A percentile compares a stretch with the other conserved stretches of the same genome.
Conservation (phyloP, 164 flowering plant species). For the Taxillus chinensis region DNA sequence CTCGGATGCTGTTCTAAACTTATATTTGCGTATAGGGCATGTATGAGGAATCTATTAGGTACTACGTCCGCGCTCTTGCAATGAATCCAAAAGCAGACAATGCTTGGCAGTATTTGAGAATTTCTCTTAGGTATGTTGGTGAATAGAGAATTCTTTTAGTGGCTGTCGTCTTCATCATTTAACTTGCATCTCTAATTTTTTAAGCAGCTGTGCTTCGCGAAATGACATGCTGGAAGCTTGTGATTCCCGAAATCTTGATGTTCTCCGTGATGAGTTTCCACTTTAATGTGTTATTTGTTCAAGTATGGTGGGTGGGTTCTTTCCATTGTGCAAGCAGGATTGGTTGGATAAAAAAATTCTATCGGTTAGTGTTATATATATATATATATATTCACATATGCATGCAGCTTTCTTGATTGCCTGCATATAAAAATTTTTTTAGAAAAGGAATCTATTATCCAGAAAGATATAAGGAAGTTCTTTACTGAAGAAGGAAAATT, state of each 20-base stretch:
- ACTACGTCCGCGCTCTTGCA: constrained; percentile 84
- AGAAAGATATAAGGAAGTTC: too few species aligned
- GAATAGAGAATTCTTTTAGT: background rate
- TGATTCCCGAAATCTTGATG: constrained; percentile 76
- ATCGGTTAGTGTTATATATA: too few species aligned
- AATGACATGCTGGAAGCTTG: constrained; percentile 86
- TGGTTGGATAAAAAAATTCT: too few species aligned
- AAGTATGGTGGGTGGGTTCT: too few species aligned
- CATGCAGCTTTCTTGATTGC: too few species aligned
- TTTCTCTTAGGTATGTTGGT: constrained; percentile 66
- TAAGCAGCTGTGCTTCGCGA: constrained; percentile 73
- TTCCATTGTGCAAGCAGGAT: too few species aligned
- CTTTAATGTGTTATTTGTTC: constrained; percentile 22
- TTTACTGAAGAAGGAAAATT: too few species aligned
- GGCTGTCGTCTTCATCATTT: background rate
- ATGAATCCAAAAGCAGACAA: constrained; percentile 99
- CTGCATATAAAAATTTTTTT: too few species aligned
- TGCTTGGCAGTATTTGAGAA: constrained; percentile 93
- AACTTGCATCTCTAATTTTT: background rate
- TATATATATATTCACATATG: too few species aligned
- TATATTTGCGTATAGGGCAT: constrained; percentile 38
- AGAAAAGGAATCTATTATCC: too few species aligned
- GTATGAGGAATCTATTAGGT: constrained; percentile 86
- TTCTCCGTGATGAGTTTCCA: constrained; percentile 84
- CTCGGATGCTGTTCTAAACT: background rate